A percentile compares a stretch with the other conserved stretches of the same genome.
These are phyloP conservation scores for Cladosporium halotolerans DNA, from an alignment of 2,329 filamentous ascomycete genomes.

Conservation along the genomic window DNA sequence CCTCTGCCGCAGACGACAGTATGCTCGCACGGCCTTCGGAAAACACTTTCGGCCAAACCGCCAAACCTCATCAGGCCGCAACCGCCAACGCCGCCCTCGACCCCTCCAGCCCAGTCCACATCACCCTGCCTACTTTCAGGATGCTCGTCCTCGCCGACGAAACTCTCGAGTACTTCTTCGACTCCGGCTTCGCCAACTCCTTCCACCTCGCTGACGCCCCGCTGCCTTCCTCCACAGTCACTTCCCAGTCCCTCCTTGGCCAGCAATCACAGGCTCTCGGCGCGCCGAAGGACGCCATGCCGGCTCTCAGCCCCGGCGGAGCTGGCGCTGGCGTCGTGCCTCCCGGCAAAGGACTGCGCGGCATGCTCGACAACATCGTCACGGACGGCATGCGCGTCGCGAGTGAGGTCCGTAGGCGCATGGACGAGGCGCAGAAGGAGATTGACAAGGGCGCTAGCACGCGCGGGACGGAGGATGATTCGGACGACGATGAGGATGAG, in stretches of 20 bases:
- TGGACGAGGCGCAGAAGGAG: conserved; percentile 93
- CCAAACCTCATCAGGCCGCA: conserved; percentile 53
- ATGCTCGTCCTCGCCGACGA: conserved; percentile 98
- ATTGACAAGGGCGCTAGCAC: conserved; percentile 75
- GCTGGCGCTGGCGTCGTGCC: conserved; percentile 50
- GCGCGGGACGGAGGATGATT: conserved; percentile 42
- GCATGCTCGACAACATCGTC: conserved; percentile 94
- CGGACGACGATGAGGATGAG: conserved; percentile 65
- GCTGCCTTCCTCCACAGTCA: conserved; percentile 41
- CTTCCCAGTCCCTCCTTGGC: conserved; percentile 65
- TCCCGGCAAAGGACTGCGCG: conserved; percentile 70
- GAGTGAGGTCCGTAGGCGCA: conserved; percentile 79
- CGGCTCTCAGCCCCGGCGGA: conserved; percentile 26
- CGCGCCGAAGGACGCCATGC: conserved; percentile 9
- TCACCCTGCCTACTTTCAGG: conserved; percentile 93
- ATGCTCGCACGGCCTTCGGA: conserved; percentile 23
- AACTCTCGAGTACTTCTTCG: conserved; percentile 92
- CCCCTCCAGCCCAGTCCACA: conserved; percentile 86
- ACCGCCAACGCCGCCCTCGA: conserved; percentile 86
- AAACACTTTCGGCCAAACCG: conserved; percentile 30
- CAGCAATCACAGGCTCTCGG: conserved; percentile 41
- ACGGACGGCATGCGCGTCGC: conserved; percentile 96
- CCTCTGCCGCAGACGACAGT: conserved; percentile 19
- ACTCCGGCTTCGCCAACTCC: conserved; percentile 86
- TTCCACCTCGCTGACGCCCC: conserved; percentile 75